These are phyloP conservation scores for Syzygium syzygioides DNA, from an alignment of 441 rosid genomes.

Conservation along the genomic window DNA sequence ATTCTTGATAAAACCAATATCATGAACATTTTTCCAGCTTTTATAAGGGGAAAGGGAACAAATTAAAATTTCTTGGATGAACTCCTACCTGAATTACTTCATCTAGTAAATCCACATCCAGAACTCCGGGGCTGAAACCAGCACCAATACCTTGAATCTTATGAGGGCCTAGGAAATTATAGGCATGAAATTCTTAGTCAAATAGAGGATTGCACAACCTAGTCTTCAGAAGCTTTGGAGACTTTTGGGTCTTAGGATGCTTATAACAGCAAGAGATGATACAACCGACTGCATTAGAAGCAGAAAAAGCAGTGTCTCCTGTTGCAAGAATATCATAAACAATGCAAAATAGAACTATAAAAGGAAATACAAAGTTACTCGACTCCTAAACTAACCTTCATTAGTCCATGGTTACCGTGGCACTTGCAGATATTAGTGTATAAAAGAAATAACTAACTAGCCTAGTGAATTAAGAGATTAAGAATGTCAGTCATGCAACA, in stretches of 20 bases:
- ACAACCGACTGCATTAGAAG: neutral
- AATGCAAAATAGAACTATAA: neutral
- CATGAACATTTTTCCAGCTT: neutral
- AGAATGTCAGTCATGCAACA: neutral
- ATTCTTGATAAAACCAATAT: neutral
- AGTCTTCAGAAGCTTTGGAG: neutral
- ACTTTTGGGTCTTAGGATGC: neutral
- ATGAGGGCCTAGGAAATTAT: constrained; percentile 37
- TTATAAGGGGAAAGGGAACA: neutral
- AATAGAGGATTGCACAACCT: neutral
- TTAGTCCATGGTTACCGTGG: neutral
- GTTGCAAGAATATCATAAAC: neutral
- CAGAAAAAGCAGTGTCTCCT: neutral
- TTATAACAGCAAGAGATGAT: neutral
- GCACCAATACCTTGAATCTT: constrained; percentile 33
- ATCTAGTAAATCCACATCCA: constrained; percentile 7
- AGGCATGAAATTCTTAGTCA: neutral
- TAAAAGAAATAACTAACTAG: neutral
- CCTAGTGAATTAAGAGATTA: neutral
- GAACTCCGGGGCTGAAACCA: constrained; percentile 12
- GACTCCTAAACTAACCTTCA: neutral
- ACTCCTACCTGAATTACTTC: constrained; percentile 11
- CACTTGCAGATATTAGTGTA: neutral
- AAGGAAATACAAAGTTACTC: neutral
- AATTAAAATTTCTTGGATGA: neutral